phyloP scores from a whole-genome alignment of 345 rosid genomes.

The Erodium maritimum region DNA sequence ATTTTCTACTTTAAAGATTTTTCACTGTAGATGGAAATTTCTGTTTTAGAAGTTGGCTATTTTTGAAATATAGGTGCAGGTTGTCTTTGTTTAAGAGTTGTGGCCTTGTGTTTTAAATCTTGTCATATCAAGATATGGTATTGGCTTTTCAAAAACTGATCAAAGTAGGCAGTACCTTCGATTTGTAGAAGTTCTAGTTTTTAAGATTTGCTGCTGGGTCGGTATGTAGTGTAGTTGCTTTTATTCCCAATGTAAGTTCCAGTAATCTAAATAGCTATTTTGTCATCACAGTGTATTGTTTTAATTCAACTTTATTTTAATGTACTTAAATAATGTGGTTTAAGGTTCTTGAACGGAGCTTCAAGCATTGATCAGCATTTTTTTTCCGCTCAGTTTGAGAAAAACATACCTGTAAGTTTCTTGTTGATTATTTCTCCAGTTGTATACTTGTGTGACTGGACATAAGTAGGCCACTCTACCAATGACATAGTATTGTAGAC shows the following conservation, averaged over 20 bases:
- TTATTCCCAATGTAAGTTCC: neutral
- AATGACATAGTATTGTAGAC: neutral
- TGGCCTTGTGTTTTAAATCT: neutral
- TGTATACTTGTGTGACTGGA: neutral
- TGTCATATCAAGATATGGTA: neutral
- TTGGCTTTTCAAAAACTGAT: neutral
- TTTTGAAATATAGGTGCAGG: neutral
- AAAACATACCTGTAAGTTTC: conserved; percentile 77
- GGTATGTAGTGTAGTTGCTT: neutral
- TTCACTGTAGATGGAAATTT: neutral
- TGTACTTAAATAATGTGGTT: neutral
- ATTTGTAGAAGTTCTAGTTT: neutral
- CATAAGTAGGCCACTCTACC: neutral
- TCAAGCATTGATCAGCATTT: conserved; percentile 86
- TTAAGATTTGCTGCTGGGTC: neutral
- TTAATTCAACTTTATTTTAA: conserved; percentile 3
- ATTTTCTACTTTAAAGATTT: neutral
- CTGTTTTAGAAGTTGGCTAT: neutral
- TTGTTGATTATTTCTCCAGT: neutral
- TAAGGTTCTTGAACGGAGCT: conserved; percentile 87
- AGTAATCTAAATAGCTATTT: neutral
- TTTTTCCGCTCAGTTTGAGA: conserved; percentile 53
- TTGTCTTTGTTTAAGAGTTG: neutral
- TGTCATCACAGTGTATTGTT: neutral
- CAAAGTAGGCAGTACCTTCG: neutral